These are phyloP conservation scores for Aristolochia contorta DNA, from an alignment of 164 flowering plant species.

Conservation along the genomic window DNA sequence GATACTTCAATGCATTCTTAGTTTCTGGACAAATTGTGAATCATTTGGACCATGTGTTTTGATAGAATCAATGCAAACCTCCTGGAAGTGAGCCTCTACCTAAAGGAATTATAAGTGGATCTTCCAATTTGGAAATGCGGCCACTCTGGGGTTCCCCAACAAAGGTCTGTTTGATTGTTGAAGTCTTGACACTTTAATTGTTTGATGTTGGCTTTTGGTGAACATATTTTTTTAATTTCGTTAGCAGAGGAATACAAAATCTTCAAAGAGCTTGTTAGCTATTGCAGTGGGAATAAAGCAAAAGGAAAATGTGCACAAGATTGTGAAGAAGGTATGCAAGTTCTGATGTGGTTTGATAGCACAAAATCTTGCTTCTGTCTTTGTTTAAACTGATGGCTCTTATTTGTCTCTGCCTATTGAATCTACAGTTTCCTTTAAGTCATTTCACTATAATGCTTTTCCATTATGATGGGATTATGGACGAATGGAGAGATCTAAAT, in stretches of 20 bases:
- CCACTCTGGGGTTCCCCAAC: conserved; percentile 58
- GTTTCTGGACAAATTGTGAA: background rate
- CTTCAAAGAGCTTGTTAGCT: conserved; percentile 51
- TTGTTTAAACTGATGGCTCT: background rate
- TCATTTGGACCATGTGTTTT: background rate
- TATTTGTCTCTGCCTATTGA: background rate
- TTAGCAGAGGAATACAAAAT: conserved; percentile 25
- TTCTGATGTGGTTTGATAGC: background rate
- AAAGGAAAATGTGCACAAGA: conserved; percentile 44
- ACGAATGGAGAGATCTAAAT: conserved; percentile 57
- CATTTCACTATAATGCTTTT: conserved; percentile 73
- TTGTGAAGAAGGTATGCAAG: conserved; percentile 58
- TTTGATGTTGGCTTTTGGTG: background rate
- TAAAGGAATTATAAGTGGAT: conserved; percentile 52
- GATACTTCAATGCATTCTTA: background rate
- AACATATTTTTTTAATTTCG: background rate
- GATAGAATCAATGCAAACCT: conserved; percentile 52
- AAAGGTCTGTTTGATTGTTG: conserved; percentile 20
- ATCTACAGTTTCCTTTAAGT: conserved; percentile 51
- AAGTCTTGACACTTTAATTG: background rate
- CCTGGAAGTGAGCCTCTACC: conserved; percentile 73
- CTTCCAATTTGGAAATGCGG: conserved; percentile 71
- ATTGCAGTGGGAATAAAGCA: conserved; percentile 84
- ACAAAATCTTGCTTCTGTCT: background rate
- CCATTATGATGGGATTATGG: conserved; percentile 78